Evolutionary conservation across 805 yeast species (phyloP).

Genomic region (Helenozyma baotianmanensis): DNA sequence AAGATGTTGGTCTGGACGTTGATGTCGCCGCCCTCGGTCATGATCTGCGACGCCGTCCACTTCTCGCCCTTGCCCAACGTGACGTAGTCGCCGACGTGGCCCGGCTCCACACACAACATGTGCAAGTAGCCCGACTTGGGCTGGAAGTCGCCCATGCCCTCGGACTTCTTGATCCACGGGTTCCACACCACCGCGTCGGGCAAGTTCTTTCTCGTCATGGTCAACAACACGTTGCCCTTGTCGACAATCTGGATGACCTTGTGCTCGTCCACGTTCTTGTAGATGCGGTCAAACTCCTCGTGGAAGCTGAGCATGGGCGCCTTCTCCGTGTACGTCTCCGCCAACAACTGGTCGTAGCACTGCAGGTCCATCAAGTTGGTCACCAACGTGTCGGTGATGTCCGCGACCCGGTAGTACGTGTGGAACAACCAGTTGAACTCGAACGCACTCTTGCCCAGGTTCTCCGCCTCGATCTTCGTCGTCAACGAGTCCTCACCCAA

Average conservation of each 20-base stretch:
- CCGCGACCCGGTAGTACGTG: constrained; percentile 73
- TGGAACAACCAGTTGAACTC: constrained; percentile 95
- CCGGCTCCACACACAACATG: constrained; percentile 96
- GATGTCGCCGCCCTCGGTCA: constrained; percentile 56
- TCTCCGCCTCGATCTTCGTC: constrained; percentile 72
- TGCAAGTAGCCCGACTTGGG: constrained; percentile 80
- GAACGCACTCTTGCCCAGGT: constrained; percentile 59
- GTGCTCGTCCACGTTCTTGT: constrained; percentile 52
- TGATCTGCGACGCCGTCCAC: constrained; percentile 70
- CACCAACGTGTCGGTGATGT: constrained; percentile 72
- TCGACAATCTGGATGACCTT: constrained; percentile 65
- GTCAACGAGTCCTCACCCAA: constrained; percentile 48
- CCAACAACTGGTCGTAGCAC: constrained; percentile 73
- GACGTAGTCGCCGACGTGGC: constrained; percentile 70
- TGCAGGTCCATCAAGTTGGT: constrained; percentile 70
- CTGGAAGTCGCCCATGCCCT: constrained; percentile 79
- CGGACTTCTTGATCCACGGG: constrained; percentile 88
- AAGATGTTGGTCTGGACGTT: constrained; percentile 51
- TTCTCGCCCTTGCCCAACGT: constrained; percentile 62
- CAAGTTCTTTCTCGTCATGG: constrained; percentile 59
- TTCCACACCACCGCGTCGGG: constrained; percentile 90
- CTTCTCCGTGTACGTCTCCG: constrained; percentile 58
- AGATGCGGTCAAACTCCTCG: constrained; percentile 83
- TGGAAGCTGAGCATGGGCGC: constrained; percentile 70
- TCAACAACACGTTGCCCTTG: constrained; percentile 65